phyloP scores from a whole-genome alignment of 31 red algal genomes.

The Porphyra umbilicalis region DNA sequence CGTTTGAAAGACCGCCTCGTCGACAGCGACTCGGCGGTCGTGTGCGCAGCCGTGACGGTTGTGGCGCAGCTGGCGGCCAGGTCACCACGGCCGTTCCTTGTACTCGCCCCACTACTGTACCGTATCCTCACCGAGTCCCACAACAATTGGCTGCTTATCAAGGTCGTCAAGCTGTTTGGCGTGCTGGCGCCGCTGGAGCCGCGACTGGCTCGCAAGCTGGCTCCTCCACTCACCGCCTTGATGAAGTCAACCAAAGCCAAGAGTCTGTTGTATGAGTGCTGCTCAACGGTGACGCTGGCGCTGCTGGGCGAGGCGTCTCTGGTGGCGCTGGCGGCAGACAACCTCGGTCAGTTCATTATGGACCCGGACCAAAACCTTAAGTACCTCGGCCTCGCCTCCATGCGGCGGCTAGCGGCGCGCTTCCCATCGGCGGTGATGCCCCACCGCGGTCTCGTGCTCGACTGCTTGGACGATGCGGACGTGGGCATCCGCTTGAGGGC shows the following conservation, averaged over 20 bases:
- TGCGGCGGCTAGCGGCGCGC: constrained; percentile 56
- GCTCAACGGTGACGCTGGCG: constrained; percentile 59
- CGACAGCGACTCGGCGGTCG: constrained; percentile 77
- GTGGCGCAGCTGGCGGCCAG: constrained; percentile 77
- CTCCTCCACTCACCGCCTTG: constrained; percentile 58
- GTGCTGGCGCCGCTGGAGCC: constrained; percentile 75
- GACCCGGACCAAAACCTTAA: constrained; percentile 97
- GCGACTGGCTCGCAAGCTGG: constrained; percentile 84
- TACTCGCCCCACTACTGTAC: constrained; percentile 67
- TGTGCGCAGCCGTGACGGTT: constrained; percentile 91
- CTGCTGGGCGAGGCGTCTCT: constrained; percentile 59
- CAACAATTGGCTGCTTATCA: constrained; percentile 99
- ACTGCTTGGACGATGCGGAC: constrained; percentile 93
- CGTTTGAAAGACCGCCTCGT: constrained; percentile 69
- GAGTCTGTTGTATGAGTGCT: constrained; percentile 93
- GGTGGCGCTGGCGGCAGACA: constrained; percentile 56
- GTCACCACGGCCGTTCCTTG: constrained; percentile 71
- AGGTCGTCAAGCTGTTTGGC: constrained; percentile 95
- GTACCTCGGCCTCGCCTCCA: constrained; percentile 83
- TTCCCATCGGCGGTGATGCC: constrained; percentile 59
- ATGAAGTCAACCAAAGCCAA: constrained; percentile 92
- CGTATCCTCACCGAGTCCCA: constrained; percentile 67
- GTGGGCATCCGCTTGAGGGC: constrained; percentile 86
- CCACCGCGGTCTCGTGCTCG: constrained; percentile 81
- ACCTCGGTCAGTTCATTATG: constrained; percentile 76